These are phyloP conservation scores for Parascedosporium putredinis DNA, from an alignment of 2,329 filamentous ascomycete genomes.

Conservation along the genomic window DNA sequence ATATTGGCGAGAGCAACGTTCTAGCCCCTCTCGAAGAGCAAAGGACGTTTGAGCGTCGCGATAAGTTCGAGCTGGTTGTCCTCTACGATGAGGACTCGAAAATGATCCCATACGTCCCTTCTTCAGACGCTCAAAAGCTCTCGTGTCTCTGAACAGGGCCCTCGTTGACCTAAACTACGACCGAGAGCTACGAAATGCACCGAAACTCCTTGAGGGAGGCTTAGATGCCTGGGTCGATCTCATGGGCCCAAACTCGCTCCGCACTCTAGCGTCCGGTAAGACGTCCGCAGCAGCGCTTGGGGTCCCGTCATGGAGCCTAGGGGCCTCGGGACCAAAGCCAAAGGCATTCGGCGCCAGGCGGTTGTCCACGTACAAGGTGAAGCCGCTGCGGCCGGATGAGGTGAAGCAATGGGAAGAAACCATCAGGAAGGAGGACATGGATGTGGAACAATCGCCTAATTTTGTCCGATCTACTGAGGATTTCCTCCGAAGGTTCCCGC, in stretches of 20 bases:
- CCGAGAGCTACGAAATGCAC: constrained; percentile 60
- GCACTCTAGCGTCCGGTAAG: background rate
- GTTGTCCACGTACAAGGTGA: constrained; percentile 38
- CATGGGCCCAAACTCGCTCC: constrained; percentile 57
- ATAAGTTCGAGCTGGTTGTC: constrained; percentile 77
- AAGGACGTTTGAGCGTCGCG: constrained; percentile 57
- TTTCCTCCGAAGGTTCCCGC: constrained; percentile 72
- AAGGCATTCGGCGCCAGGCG: constrained; percentile 13
- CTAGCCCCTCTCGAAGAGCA: constrained; percentile 67
- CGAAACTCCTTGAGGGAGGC: constrained; percentile 72
- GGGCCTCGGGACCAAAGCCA: background rate
- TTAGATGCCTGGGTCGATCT: constrained; percentile 78
- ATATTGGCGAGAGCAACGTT: constrained; percentile 58
- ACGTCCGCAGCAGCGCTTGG: background rate
- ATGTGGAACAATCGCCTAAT: constrained; percentile 34
- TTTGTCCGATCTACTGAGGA: constrained; percentile 70
- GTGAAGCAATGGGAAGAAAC: constrained; percentile 71
- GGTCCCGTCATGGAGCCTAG: background rate
- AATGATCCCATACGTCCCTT: constrained; percentile 27
- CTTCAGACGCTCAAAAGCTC: constrained; percentile 8
- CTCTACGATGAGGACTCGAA: constrained; percentile 72
- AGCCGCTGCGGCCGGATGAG: constrained; percentile 70
- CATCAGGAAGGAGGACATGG: constrained; percentile 53
- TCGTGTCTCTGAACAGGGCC: constrained; percentile 59
- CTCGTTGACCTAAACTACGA: constrained; percentile 75